These are phyloP conservation scores for Fusarium sp. DNA, from an alignment of 2,329 filamentous ascomycete species.

Conservation along the genomic window DNA sequence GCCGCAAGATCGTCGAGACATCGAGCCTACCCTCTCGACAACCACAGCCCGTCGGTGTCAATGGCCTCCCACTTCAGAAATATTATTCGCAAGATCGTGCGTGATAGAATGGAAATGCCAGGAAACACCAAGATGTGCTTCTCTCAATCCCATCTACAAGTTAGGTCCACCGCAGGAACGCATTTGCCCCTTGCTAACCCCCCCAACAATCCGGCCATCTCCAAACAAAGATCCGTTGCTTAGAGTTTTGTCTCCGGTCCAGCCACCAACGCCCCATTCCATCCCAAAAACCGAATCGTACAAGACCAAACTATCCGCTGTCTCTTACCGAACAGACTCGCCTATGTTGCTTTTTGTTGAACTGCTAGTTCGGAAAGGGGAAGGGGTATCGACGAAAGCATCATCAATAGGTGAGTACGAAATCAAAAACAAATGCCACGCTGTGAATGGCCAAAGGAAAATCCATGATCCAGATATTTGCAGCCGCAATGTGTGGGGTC, in stretches of 20 bases:
- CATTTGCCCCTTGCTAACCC: conserved; percentile 10
- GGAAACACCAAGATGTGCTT: conserved; percentile 20
- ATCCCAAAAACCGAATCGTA: conserved; percentile 35
- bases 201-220: conserved; percentile 9
- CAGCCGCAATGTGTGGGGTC: conserved; percentile 17
- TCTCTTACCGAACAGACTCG: conserved; percentile 36
- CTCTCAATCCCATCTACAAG: conserved; percentile 15
- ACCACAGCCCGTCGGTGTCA: background rate
- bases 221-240: conserved; percentile 18
- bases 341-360: conserved; percentile 23
- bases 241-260: conserved; percentile 25
- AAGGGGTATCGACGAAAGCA: conserved; percentile 46
- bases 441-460: conserved; percentile 5
- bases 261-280: conserved; percentile 42
- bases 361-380: conserved; percentile 33
- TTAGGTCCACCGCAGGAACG: conserved; percentile 27
- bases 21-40: conserved; percentile 2
- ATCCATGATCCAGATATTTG: background rate
- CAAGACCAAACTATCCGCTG: conserved; percentile 28
- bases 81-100: background rate
- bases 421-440: conserved; percentile 30
- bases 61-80: background rate
- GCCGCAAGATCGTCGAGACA: conserved; percentile 4
- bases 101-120: conserved; percentile 13
- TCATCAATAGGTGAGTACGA: conserved; percentile 30